Evolutionary conservation across 768 basidiomycete species (phyloP), one percentile per base, ranked within the genome.

Genomic region (Termitomyces eurrhizus): DNA sequence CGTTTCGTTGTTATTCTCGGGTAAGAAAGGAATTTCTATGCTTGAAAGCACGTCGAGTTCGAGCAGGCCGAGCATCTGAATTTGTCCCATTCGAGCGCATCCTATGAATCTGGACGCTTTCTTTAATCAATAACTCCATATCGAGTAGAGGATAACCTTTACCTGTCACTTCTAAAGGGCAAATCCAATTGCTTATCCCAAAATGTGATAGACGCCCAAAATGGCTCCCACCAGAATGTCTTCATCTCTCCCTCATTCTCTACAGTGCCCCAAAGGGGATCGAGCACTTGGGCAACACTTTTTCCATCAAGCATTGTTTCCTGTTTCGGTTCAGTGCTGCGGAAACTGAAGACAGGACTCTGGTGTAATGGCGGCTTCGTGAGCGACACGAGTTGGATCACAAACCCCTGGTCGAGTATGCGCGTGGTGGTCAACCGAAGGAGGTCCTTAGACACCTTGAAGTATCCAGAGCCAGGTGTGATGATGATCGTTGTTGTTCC

Each of bases 31-130:
- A 13, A 97, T 85, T 63, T 92, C 90, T 61, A 97, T 95, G 63
- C 88, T 89, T 5, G 92, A 88, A 24, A 93, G 85, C 35, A 97
- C 88, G 66, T 96, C 94, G 65, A 95, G 92, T 65, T 94, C 94
- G 48, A 96, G 78, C 9, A 96, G 77, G 7, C 95, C 95, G 1
- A 97, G 82, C 91, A 93, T 95, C 68, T 97, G 91, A 42, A 97
- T 93, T 69, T 95, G 92, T 67, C 94, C 92, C 93, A 97, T 96
- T 75, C 93, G 92, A n/a, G 92, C 94, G 35, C 96, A 86, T 6
- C 93, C 89, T 29, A 98, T 79, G 70, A 98, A 98, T 62, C 96
- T 95, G 65, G 65, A 44, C 18, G 42, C 59, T 35, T 53, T 21
- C 11, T 21, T 65, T 51, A 62, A 32, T 41, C 52, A 50, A 33